Conservation (phyloP, 805 yeast genomes). For the Hanseniaspora nectarophila region DNA sequence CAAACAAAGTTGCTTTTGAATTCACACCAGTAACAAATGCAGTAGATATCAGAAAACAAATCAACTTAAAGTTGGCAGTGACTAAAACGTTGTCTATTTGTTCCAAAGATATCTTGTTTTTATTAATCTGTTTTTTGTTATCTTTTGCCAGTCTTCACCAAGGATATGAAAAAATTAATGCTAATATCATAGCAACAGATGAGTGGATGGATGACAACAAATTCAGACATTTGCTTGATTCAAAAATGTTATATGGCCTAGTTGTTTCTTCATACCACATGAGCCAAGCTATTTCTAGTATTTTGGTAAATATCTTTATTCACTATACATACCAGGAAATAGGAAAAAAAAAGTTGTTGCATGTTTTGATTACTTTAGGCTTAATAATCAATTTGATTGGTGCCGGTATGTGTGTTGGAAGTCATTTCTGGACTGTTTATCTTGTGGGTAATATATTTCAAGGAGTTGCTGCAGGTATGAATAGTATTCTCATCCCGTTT, state of each 20-base stretch:
- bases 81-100: not conserved
- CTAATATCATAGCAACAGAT: not conserved
- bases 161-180: not conserved
- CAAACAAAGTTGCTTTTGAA: not conserved
- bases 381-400: not conserved
- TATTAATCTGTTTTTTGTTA: not conserved
- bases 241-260: not conserved
- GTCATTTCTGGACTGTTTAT: not conserved
- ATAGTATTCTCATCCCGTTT: not conserved
- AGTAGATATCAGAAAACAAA: not conserved
- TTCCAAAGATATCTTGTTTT: not conserved
- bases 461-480: not conserved
- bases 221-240: not conserved
- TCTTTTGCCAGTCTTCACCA: not conserved
- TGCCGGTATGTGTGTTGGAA: not conserved
- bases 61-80: not conserved
- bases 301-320: not conserved
- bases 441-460: not conserved
- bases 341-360: not conserved
- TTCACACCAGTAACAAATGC: not conserved
- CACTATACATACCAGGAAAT: not conserved
- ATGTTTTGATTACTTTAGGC: not conserved
- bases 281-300: not conserved
- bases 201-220: not conserved
- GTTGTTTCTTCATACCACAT: not conserved